Percentiles rank a stretch among this genome's conserved stretches.
phyloP scores from a whole-genome alignment of 176 grass and related monocot genomes.

The Pontederia crassipes region DNA sequence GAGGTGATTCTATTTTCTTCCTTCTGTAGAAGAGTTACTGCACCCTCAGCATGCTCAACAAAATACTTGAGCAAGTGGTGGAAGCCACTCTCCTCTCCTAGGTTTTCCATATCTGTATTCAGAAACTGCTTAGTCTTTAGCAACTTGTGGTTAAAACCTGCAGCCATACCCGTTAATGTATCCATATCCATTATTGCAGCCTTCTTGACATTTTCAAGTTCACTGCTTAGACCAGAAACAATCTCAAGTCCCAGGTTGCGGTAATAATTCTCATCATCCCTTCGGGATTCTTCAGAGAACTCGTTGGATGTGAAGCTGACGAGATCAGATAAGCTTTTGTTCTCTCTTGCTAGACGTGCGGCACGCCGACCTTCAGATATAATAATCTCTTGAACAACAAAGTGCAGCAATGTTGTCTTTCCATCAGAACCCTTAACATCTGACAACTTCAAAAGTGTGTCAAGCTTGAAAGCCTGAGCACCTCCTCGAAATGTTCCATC shows the following conservation, averaged over 20 bases:
- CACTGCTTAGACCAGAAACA: slow-evolving; percentile 50
- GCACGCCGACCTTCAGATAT: slow-evolving; percentile 58
- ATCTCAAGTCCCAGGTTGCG: slow-evolving; percentile 48
- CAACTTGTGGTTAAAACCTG: slow-evolving; percentile 51
- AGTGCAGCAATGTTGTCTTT: slow-evolving; percentile 83
- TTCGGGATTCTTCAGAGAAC: slow-evolving; percentile 16
- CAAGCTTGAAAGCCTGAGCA: slow-evolving; percentile 79
- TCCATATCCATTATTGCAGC: slow-evolving; percentile 59
- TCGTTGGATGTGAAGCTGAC: slow-evolving; percentile 1
- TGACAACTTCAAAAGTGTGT: slow-evolving; percentile 75
- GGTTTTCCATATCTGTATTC: slow-evolving; percentile 46
- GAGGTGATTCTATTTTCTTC: slow-evolving; percentile 75
- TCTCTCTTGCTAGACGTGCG: slow-evolving; percentile 31
- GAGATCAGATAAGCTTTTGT: slow-evolving; percentile 12
- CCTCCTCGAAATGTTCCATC: slow-evolving; percentile 65
- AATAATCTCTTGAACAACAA: slow-evolving; percentile 70
- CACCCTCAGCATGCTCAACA: slow-evolving; percentile 39
- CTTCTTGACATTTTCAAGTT: slow-evolving; percentile 66
- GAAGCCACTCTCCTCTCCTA: slow-evolving; percentile 70
- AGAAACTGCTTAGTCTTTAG: slow-evolving; percentile 60
- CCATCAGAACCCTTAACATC: slow-evolving; percentile 77
- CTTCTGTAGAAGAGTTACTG: slow-evolving; percentile 38
- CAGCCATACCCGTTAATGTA: slow-evolving; percentile 45
- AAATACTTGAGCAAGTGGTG: slow-evolving; percentile 51
- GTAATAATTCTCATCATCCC: slow-evolving; percentile 40